Base-by-base conservation (phyloP, 768 basidiomycete species). In the Hygrocybe coccinea region DNA sequence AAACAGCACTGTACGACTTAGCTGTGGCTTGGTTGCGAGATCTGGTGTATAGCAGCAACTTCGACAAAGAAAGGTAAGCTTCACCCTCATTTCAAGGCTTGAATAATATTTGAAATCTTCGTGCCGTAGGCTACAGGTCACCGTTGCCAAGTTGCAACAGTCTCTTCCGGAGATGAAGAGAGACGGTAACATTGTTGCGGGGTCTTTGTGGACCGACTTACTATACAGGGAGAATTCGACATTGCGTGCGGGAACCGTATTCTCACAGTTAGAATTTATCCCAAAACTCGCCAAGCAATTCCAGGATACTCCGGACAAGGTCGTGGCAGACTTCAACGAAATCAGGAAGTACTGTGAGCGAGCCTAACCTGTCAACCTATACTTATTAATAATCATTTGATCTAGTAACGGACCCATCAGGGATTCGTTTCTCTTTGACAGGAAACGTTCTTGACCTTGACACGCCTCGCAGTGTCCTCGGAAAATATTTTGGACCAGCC, bases 81-180 rank as follows among this genome's bases (percentile, higher is more conserved):
- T 35, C 24, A 6, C 8, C 35, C 19, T 21, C 11, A 17, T 54
- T 25, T 22, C 36, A 8, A 9, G 19, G 4, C 37, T 19, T 33
- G 6, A 17, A 3, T 39, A 22, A 37, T 19, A 25, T 15, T 44
- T 5, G 12, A 25, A 57, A 52, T 19, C 15, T 50, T 52, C 48
- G 61, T 12, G 17, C 37, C 12, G 17, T 60, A 95, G 95, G 49
- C 73, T 99, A 34, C 84, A 86, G 62, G 84, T 98, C 49, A 84
- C 83, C 24, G 76, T 90, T 45, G 91, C 93, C 14, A 97, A 97
- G 70, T 82, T 91, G 21, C 84, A 89, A 43, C 95, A 97, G 67
- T 85, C 85, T 17, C 76, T 99, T 33, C 95, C 97, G 2, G 87
- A 93, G 66, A 74, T 90, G 62, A 98, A 97, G 76, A 83, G 97